phyloP scores from a whole-genome alignment of 2,329 filamentous ascomycete genomes.

The Volutella citrinella region DNA sequence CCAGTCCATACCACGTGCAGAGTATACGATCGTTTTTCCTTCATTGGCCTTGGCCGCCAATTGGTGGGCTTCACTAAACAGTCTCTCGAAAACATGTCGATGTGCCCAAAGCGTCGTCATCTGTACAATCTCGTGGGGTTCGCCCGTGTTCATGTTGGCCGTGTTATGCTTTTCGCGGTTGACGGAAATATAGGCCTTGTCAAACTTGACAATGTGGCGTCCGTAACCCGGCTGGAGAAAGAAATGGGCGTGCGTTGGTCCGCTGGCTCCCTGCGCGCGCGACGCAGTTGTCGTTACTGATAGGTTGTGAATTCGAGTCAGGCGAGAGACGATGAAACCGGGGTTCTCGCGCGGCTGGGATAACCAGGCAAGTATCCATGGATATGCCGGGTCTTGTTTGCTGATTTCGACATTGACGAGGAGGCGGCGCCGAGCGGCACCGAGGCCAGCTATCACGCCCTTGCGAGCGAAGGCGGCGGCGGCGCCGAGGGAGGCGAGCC shows the following conservation, averaged over 20 bases:
- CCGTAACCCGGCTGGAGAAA: constrained; percentile 89
- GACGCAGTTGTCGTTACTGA: constrained; percentile 58
- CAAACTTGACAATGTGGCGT: constrained; percentile 81
- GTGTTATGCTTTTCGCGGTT: constrained; percentile 83
- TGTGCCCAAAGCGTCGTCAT: constrained; percentile 89
- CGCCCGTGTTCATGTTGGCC: constrained; percentile 75
- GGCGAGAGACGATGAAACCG: constrained; percentile 56
- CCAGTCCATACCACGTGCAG: constrained; percentile 82
- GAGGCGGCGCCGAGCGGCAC: constrained; percentile 76
- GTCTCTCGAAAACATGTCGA: constrained; percentile 82
- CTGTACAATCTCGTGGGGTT: constrained; percentile 91
- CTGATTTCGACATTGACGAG: constrained; percentile 96
- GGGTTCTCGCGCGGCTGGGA: constrained; percentile 69
- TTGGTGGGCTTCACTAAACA: constrained; percentile 83
- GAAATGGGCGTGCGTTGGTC: constrained; percentile 75
- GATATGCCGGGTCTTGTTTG: constrained; percentile 88
- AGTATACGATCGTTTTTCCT: constrained; percentile 91
- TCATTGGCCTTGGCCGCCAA: constrained; percentile 78
- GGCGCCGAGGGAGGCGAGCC: constrained; percentile 84
- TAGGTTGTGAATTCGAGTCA: constrained; percentile 60
- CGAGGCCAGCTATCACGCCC: constrained; percentile 68
- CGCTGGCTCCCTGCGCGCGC: constrained; percentile 56
- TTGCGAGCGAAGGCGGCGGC: constrained; percentile 77
- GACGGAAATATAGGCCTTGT: constrained; percentile 82
- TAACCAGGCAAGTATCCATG: constrained; percentile 94